Percentiles rank a stretch among this genome's conserved stretches.
Conservation (phyloP, 768 basidiomycete species). For the Auriscalpium orientale region DNA sequence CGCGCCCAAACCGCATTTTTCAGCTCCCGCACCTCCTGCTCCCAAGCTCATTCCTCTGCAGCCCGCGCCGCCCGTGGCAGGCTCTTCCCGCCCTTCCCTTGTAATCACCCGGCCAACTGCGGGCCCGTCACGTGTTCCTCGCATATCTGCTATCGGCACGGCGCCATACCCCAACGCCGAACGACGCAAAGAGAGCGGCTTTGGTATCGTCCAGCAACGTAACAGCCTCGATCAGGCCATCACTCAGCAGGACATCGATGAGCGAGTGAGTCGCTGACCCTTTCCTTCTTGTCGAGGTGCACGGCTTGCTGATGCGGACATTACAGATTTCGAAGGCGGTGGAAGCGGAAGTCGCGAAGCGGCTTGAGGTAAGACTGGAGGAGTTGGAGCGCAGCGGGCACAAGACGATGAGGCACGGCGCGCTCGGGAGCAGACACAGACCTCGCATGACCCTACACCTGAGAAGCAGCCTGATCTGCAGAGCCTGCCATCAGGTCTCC, state of each 20-base stretch:
- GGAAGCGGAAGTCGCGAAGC: slow-evolving; percentile 65
- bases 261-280: slow-evolving; percentile 49
- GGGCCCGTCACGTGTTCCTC: slow-evolving; percentile 13
- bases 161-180: slow-evolving; percentile 9
- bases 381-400: slow-evolving; percentile 23
- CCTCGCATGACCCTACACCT: slow-evolving; percentile 27
- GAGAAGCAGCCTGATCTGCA: slow-evolving; percentile 3
- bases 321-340: slow-evolving; percentile 64
- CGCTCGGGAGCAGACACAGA: slow-evolving; percentile 16
- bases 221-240: slow-evolving; percentile 25
- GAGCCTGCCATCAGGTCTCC: slow-evolving; percentile 36
- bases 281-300: not conserved
- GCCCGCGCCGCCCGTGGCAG: slow-evolving; percentile 1
- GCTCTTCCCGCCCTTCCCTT: slow-evolving; percentile 17
- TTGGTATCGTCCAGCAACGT: slow-evolving; percentile 7
- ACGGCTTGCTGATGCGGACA: not conserved
- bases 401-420: slow-evolving; percentile 17
- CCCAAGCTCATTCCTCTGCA: slow-evolving; percentile 32
- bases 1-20: slow-evolving; percentile 53
- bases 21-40: slow-evolving; percentile 46
- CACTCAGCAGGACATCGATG: slow-evolving; percentile 69
- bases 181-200: slow-evolving; percentile 11
- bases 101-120: slow-evolving; percentile 9
- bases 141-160: slow-evolving; percentile 6
- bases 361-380: slow-evolving; percentile 60